Evolutionary conservation across 2,329 filamentous ascomycete species (phyloP), one percentile per base, ranked within the genome.

Genomic region (Aureobasidium sp.): DNA sequence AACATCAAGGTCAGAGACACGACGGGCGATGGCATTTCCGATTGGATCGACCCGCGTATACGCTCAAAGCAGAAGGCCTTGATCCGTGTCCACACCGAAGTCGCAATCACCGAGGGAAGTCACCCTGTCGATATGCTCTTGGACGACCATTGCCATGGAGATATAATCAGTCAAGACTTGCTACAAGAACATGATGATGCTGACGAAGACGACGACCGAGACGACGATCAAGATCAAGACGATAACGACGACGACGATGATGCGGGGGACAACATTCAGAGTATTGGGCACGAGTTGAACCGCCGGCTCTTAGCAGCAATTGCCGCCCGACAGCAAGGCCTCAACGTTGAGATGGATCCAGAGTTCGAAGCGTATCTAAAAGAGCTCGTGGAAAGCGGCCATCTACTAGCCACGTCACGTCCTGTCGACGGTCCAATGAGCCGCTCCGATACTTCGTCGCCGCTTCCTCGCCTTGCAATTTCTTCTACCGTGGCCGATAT

Each of bases 1-100:
- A 85, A 85, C 37, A 81, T 88, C 63, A 76, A 75, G 34, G 90
- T 93, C 65, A 74, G 77, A 52, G 89, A 93, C 70, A 91, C 89
- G 6, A 86, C 88, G 1, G 83, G 82, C 57, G 86, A 89, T 67
- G 86, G 83, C 29, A 86, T 92, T 62, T 76, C 78, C 3, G 80
- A 83, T 63, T 91, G 82, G 81, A 77, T 85, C 27, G 78, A 82
- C 59, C 79, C 77, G 13, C 73, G 77, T 34, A 32, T 21, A 16
- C 21, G 8, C 5, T 15, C 25, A 70, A 74, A 68, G 21, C 64
- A 69, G 37, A 69, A 68, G 62, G 37, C 39, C 30, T 25, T 39
- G 27, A 60, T 63, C 27, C 45, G 50, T 13, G 48, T 57, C n/a
- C 45, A 62, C 27, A 62, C 58, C 10, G 37, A 48, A 1, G 44